These are phyloP conservation scores for Pseudozyma tsukubaensis DNA, from an alignment of 1,284 basidiomycete genomes.

Conservation along the genomic window DNA sequence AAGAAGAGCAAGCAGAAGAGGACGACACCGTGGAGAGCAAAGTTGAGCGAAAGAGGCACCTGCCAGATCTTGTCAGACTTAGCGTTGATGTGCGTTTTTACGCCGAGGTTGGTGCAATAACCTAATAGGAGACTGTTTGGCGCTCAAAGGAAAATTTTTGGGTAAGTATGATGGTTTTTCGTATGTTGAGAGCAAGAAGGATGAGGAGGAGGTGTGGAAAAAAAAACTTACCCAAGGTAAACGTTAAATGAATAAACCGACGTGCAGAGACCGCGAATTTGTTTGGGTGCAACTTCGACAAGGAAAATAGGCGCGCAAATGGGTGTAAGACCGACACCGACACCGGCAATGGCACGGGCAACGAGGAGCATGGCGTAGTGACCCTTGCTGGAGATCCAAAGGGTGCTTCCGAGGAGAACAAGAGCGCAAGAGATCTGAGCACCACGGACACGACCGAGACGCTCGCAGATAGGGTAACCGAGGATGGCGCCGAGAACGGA, in stretches of 20 bases:
- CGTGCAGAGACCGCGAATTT: constrained; percentile 52
- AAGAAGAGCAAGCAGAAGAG: constrained; percentile 71
- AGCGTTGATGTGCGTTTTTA: constrained; percentile 27
- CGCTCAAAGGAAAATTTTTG: not conserved
- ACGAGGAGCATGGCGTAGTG: constrained; percentile 38
- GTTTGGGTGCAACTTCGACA: constrained; percentile 37
- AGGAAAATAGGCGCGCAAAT: constrained; percentile 47
- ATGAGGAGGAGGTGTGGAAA: not conserved
- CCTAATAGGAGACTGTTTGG: constrained; percentile 17
- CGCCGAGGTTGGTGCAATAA: constrained; percentile 36
- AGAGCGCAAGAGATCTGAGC: constrained; percentile 39
- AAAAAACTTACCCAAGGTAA: constrained; percentile 22
- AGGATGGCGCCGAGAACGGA: constrained; percentile 46
- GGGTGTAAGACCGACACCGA: constrained; percentile 41
- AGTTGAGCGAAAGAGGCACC: constrained; percentile 42
- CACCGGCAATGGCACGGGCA: constrained; percentile 34
- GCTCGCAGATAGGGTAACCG: constrained; percentile 41
- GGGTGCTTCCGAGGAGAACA: constrained; percentile 32
- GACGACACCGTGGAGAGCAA: constrained; percentile 63
- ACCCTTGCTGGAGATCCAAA: constrained; percentile 38
- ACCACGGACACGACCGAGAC: constrained; percentile 38
- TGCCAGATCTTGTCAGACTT: constrained; percentile 34
- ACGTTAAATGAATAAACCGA: constrained; percentile 47
- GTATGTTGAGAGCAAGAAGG: not conserved
- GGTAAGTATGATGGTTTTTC: not conserved